Conservation (phyloP, 441 rosid species). For the Jatropha podagrica region DNA sequence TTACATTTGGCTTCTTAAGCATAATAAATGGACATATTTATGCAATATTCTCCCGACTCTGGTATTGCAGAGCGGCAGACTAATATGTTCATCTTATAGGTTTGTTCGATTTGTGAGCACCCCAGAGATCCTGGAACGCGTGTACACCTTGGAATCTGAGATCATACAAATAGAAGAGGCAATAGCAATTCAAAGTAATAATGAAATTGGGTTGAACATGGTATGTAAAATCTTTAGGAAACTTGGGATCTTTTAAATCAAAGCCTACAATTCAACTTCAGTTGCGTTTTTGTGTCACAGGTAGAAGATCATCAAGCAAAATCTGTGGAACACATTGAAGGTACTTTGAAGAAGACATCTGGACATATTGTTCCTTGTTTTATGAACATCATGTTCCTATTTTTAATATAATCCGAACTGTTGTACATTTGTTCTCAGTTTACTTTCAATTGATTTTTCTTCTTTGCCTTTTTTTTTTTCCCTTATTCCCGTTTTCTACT, state of each 20-base stretch:
- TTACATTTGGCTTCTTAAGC: slow-evolving; percentile 1
- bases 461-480: neutral
- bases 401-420: neutral
- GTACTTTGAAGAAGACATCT: slow-evolving; percentile 38
- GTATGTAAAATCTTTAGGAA: slow-evolving; percentile 41
- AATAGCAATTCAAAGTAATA: slow-evolving; percentile 75
- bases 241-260: slow-evolving; percentile 15
- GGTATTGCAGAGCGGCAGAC: slow-evolving; percentile 1
- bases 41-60: neutral
- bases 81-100: slow-evolving; percentile 42
- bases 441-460: neutral
- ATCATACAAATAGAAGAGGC: slow-evolving; percentile 92
- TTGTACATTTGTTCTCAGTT: neutral
- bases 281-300: slow-evolving; percentile 37
- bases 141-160: slow-evolving; percentile 81
- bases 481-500: neutral
- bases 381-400: neutral
- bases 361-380: neutral
- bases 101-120: slow-evolving; percentile 99
- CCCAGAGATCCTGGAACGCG: slow-evolving; percentile 89
- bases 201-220: slow-evolving; percentile 44
- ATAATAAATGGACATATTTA: neutral
- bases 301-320: slow-evolving; percentile 51
- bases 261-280: slow-evolving; percentile 18
- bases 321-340: slow-evolving; percentile 55